Percentiles rank a stretch among this genome's conserved stretches.
phyloP scores from a whole-genome alignment of 1,139 yeast genomes.

The Sugiyamaella xylanicola region DNA sequence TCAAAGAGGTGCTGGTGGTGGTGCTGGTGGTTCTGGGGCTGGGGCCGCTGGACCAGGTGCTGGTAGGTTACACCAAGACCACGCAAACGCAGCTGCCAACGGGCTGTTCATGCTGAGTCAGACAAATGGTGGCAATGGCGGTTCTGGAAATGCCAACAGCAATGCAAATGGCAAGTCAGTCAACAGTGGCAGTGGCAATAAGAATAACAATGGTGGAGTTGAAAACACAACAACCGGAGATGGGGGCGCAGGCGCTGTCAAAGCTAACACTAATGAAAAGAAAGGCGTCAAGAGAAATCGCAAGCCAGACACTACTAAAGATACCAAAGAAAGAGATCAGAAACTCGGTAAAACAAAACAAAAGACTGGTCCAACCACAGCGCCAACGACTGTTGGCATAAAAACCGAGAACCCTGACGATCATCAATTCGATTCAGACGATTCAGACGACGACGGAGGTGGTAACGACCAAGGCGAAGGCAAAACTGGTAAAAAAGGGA shows the following conservation, averaged over 20 bases:
- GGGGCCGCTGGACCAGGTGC: neutral
- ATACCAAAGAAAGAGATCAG: neutral
- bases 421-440: slow-evolving; percentile 6
- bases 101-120: slow-evolving; percentile 40
- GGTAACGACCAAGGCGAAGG: slow-evolving; percentile 8
- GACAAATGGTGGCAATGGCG: neutral
- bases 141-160: neutral
- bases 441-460: no score
- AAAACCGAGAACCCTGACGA: slow-evolving; percentile 7
- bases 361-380: neutral
- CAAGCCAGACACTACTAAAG: slow-evolving; percentile 7
- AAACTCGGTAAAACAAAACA: slow-evolving; percentile 8
- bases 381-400: neutral
- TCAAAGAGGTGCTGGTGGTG: neutral
- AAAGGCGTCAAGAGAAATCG: neutral
- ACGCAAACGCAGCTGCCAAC: slow-evolving; percentile 35
- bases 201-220: neutral
- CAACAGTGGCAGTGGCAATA: neutral
- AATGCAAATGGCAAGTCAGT: neutral
- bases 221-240: no score
- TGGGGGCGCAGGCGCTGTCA: slow-evolving; percentile 2
- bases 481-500: slow-evolving; percentile 34
- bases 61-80: slow-evolving; percentile 13
- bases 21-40: neutral
- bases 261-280: neutral